Evolutionary conservation across 495 filamentous ascomycete genomes (phyloP), one percentile per base, ranked within the genome.

Genomic region (Penicillium nucicola): DNA sequence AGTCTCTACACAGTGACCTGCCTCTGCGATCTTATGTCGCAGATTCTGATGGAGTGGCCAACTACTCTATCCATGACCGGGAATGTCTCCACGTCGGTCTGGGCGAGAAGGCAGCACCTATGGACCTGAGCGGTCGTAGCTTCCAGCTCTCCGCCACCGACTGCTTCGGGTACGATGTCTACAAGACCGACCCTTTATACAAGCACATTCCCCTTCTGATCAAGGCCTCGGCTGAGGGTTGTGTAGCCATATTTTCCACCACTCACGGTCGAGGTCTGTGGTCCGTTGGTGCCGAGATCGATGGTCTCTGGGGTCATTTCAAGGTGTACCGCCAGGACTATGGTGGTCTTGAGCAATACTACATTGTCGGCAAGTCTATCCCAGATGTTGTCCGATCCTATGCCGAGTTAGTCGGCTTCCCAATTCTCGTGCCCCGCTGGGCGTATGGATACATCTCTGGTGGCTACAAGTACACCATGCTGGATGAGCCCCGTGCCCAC

Each of bases 151-250:
- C 82, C 4, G 83, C 83, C 8, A 86, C 81, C 17, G 85, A 88
- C 63, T 83, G 76, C 41, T 87, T 86, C 50, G 81, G 83, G 15
- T 88, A 88, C 64, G 84, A 88, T 56, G 77, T 81, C 19, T 83
- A 86, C 61, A 77, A 80, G 15, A 82, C 83, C 36, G 85, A 88
- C 61, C 84, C 85, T 12, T 70, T 88, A 40, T 88, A 88, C 72
- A 88, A 88, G 64, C 81, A 87, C 51, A 83, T 86, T 33, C 84
- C 85, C 0, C 72, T 88, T 0, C 64, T 88, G 19, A 83, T 88
- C 64, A 83, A 84, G 48, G 81, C 78, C 5, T 81, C 76, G 1
- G 71, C 79, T 0, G 58, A 77, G 8, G 84, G 82, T 6, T 83
- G 80, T 25, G 77, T 87, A 12, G 84, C 77, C 1, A 79, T 84